phyloP scores from a whole-genome alignment of 805 yeast species.

The Grigorovia jiainica region DNA sequence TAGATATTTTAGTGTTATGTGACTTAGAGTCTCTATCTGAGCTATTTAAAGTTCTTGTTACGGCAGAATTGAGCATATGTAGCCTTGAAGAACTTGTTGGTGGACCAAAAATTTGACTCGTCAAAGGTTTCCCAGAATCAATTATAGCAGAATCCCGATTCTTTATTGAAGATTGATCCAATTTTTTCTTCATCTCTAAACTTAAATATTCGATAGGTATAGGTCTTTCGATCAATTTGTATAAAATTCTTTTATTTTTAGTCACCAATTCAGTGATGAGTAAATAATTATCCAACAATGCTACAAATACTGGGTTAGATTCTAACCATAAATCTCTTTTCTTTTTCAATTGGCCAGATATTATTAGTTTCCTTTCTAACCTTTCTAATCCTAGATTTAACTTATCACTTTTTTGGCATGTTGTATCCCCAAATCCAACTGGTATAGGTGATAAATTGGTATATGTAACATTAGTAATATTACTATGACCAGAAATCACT shows the following conservation, averaged over 20 bases:
- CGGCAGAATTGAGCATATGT: conserved; percentile 15
- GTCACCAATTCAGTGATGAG: conserved; percentile 50
- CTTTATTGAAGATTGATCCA: conserved; percentile 5
- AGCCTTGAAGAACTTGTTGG: conserved; percentile 18
- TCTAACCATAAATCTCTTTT: conserved; percentile 60
- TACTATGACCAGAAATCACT: conserved; percentile 14
- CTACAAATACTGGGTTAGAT: conserved; percentile 40
- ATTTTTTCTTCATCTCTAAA: conserved; percentile 36
- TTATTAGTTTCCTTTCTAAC: conserved; percentile 44
- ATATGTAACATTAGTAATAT: conserved; percentile 20
- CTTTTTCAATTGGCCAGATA: conserved; percentile 48
- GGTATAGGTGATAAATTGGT: conserved; percentile 12
- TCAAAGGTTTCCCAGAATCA: conserved; percentile 4
- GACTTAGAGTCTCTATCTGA: conserved; percentile 1
- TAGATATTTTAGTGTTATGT: conserved; percentile 10
- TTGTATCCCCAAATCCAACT: not conserved
- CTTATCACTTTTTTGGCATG: conserved; percentile 10
- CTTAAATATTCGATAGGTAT: conserved; percentile 51
- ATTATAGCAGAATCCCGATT: conserved; percentile 5
- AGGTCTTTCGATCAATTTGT: conserved; percentile 45
- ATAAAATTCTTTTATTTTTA: conserved; percentile 29
- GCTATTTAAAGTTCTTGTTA: conserved; percentile 11
- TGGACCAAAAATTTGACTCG: conserved; percentile 5
- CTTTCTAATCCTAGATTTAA: conserved; percentile 42
- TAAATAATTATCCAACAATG: conserved; percentile 63